phyloP scores from a whole-genome alignment of 1,284 basidiomycete genomes.

The Boletus sp. region DNA sequence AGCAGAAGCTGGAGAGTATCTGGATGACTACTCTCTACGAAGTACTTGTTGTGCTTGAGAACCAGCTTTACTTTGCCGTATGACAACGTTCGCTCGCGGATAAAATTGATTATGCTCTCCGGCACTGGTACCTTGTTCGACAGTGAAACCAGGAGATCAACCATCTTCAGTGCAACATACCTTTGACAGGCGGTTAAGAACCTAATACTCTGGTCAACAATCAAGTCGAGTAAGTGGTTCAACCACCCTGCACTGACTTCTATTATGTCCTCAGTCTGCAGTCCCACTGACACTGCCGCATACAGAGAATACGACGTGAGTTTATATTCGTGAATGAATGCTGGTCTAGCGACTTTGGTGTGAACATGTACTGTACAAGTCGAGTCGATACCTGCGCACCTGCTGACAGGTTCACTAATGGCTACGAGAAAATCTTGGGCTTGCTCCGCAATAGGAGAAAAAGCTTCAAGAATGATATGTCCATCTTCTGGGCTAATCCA shows the following conservation, averaged over 20 bases:
- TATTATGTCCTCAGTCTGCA: conserved; percentile 98
- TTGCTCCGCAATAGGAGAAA: conserved; percentile 94
- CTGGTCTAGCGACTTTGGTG: conserved; percentile 61
- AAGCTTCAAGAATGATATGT: conserved; percentile 93
- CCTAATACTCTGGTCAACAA: conserved; percentile 40
- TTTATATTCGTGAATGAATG: conserved; percentile 99
- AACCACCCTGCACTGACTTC: conserved; percentile 61
- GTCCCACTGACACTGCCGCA: conserved; percentile 96
- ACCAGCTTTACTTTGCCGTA: conserved; percentile 98
- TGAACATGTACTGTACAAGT: conserved; percentile 31
- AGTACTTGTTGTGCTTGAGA: conserved; percentile 95
- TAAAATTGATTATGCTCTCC: conserved; percentile 75
- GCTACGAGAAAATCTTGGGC: conserved; percentile 98
- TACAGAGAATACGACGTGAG: conserved; percentile 97
- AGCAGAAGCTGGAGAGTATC: conserved; percentile 85
- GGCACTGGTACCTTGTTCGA: conserved; percentile 78
- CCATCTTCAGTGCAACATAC: conserved; percentile 36
- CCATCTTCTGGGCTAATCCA: conserved; percentile 95
- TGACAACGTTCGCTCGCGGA: conserved; percentile 86
- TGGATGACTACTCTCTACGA: conserved; percentile 89
- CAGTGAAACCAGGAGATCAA: conserved; percentile 5
- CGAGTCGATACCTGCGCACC: conserved; percentile 52
- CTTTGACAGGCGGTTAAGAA: conserved; percentile 84
- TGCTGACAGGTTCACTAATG: conserved; percentile 97
- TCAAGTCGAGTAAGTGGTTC: conserved; percentile 13